A percentile compares a stretch with the other conserved stretches of the same genome.
These are phyloP conservation scores for Penicillium sp. DNA, from an alignment of 2,329 filamentous ascomycete genomes.

Conservation along the genomic window DNA sequence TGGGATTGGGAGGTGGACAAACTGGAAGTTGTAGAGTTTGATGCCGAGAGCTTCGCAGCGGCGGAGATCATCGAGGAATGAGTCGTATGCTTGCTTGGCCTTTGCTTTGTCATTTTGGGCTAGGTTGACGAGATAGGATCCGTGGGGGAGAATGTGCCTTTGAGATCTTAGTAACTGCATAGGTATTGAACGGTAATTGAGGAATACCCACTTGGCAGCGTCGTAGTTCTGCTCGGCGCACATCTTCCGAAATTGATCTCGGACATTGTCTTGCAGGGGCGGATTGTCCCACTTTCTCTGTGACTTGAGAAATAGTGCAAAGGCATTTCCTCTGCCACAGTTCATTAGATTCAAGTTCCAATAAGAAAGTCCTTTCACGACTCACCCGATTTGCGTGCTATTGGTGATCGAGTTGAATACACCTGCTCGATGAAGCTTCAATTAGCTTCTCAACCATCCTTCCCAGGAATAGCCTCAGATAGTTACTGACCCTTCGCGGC, in stretches of 20 bases:
- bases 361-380: neutral
- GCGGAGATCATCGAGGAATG: conserved; percentile 84
- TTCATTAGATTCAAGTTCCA: conserved; percentile 10
- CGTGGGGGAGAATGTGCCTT: conserved; percentile 81
- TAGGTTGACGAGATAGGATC: conserved; percentile 94
- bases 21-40: conserved; percentile 93
- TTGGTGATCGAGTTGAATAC: conserved; percentile 87
- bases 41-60: conserved; percentile 88
- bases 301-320: conserved; percentile 93
- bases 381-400: conserved; percentile 70
- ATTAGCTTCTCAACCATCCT: conserved; percentile 12
- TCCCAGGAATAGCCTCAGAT: neutral
- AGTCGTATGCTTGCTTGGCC: conserved; percentile 79
- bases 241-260: conserved; percentile 68
- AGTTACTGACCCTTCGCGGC: conserved; percentile 72
- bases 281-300: conserved; percentile 94
- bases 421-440: conserved; percentile 53
- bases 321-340: conserved; percentile 72
- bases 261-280: conserved; percentile 69
- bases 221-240: conserved; percentile 74
- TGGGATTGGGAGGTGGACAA: conserved; percentile 18
- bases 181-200: too few species aligned
- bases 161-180: conserved; percentile 16
- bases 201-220: conserved; percentile 54
- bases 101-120: conserved; percentile 80